Base-by-base conservation (phyloP, 1,284 basidiomycete species). In the Leccinum pachyderme region DNA sequence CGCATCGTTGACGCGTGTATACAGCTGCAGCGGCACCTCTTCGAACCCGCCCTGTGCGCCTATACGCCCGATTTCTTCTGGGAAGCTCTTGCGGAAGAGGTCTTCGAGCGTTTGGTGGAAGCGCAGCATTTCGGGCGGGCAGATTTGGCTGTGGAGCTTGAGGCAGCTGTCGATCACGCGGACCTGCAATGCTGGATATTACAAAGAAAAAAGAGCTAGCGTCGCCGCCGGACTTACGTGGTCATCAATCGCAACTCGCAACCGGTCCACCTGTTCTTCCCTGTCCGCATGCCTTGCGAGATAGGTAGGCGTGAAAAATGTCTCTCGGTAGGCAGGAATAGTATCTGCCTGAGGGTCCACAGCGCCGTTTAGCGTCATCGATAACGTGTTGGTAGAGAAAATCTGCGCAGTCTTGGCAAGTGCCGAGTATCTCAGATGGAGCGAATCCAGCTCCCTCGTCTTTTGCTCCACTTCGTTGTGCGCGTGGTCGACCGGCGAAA, bases 81-180 rank as follows among this genome's bases (percentile, higher is more conserved):
- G 74, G 73, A 95, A 98, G 65, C 94, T 94, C 72, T 91, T 93
- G 55, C 81, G 81, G 78, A 95, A 98, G 73, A 97, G 88, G 64
- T 84, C 86, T 70, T 91, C 87, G 47, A 98, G 77, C 0, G 93
- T 95, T 58, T 89, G 87, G 68, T 98, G 95, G 81, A 98, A 98
- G 3, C 87, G 83, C 49, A 89, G 77, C 81, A 95, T 97, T 73
- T 93, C 93, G 25, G 83, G 81, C 1, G 91, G 84, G 67, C 93
- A 95, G 47, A 97, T 75, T 52, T 85, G 80, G 1, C 85, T 85
- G 68, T 98, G 94, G 9, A 98, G 77, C 56, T 83, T 83, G 52
- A 99, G 79, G 67, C 93, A 95, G 47, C 81, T 83, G 59, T 93
- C 88, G 55, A 98, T 90, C 41, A 90, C 82, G 29, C 84, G 83